A percentile compares a stretch with the other conserved stretches of the same genome.
phyloP scores from a whole-genome alignment of 768 basidiomycete genomes.

The Tylopilus sp. region DNA sequence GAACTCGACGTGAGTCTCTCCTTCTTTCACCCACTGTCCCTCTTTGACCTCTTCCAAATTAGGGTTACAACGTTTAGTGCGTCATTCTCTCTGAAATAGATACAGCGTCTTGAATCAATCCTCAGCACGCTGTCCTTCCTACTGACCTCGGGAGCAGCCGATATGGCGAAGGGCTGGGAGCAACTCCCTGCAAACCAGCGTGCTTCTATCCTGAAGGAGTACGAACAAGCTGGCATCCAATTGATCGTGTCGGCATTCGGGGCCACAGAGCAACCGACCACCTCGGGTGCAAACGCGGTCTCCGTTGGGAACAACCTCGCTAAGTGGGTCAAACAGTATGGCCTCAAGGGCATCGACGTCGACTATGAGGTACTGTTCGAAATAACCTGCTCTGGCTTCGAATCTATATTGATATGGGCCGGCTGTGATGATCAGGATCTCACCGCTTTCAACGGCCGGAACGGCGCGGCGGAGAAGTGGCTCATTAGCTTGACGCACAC shows the following conservation, averaged over 20 bases:
- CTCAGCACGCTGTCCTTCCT: conserved; percentile 40
- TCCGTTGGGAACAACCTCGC: conserved; percentile 39
- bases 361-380: conserved; percentile 45
- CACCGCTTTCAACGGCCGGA: conserved; percentile 33
- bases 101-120: not conserved
- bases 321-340: conserved; percentile 41
- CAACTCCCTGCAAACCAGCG: conserved; percentile 35
- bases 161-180: conserved; percentile 45
- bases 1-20: conserved; percentile 36
- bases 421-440: conserved; percentile 22
- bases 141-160: conserved; percentile 37
- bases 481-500: conserved; percentile 28
- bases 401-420: not conserved
- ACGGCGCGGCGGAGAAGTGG: conserved; percentile 24
- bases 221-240: conserved; percentile 51
- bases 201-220: conserved; percentile 41
- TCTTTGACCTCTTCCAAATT: not conserved
- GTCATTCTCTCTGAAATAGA: not conserved
- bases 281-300: conserved; percentile 35
- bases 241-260: conserved; percentile 55
- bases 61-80: conserved; percentile 36
- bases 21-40: not conserved
- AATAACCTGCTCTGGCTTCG: not conserved
- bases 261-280: conserved; percentile 36
- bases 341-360: conserved; percentile 48